Conservation (phyloP, 495 filamentous ascomycete species). For the Xylaria sp. region DNA sequence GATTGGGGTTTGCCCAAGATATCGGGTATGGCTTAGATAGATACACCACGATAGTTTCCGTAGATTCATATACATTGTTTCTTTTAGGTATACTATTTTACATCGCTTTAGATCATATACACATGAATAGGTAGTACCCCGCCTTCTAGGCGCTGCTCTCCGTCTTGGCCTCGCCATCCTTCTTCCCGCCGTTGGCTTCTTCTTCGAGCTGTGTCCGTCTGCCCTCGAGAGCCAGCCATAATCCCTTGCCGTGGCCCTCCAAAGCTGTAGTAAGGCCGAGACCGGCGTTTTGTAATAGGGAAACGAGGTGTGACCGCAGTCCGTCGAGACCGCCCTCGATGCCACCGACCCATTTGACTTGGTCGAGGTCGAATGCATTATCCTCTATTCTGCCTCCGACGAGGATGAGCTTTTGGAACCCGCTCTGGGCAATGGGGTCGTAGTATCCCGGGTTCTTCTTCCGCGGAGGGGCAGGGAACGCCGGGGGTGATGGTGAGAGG, state of each 20-base stretch:
- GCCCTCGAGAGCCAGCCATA: slow-evolving; percentile 86
- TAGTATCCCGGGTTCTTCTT: slow-evolving; percentile 79
- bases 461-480: slow-evolving; percentile 78
- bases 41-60: background rate
- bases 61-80: slow-evolving; percentile 21
- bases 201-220: slow-evolving; percentile 79
- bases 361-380: slow-evolving; percentile 80
- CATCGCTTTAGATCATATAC: slow-evolving; percentile 21
- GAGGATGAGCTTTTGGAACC: slow-evolving; percentile 84
- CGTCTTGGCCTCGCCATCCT: slow-evolving; percentile 37
- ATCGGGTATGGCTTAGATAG: background rate
- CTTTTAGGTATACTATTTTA: slow-evolving; percentile 26
- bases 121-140: slow-evolving; percentile 21
- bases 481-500: slow-evolving; percentile 69
- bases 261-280: slow-evolving; percentile 73
- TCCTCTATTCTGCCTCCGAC: slow-evolving; percentile 84
- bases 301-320: slow-evolving; percentile 80
- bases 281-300: slow-evolving; percentile 76
- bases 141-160: slow-evolving; percentile 39
- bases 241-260: slow-evolving; percentile 76
- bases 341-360: slow-evolving; percentile 83
- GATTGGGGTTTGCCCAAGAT: background rate
- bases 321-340: slow-evolving; percentile 84
- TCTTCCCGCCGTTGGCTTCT: slow-evolving; percentile 59
- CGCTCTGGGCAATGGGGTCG: slow-evolving; percentile 76